Evolutionary conservation across 768 basidiomycete species (phyloP), one percentile per base, ranked within the genome.

Genomic region (Daedalea quercina): DNA sequence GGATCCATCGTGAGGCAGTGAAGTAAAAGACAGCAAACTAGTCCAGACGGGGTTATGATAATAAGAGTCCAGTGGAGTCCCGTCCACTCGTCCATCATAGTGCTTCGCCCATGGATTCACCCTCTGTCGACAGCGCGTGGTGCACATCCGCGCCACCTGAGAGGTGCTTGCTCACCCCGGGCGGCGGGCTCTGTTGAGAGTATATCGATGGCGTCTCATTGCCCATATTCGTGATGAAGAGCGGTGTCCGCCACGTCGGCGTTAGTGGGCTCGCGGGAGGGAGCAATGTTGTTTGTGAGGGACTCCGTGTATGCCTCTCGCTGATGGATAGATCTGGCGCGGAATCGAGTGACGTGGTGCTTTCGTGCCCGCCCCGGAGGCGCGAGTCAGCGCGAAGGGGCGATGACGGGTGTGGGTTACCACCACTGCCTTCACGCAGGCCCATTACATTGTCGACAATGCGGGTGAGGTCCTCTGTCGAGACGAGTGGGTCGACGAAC

Each of bases 381-480:
- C 48, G 37, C 44, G 28, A 4, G n/a, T 17, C 34, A 45, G 55
- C 49, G 15, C 37, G 37, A 23, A 28, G 17, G 26, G 33, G 20
- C 17, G 54, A 20, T 20, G 19, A n/a, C 9, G 20, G 33, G 20
- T 40, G 37, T 6, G 17, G 4, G 47, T n/a, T n/a, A n/a, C n/a
- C 24, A 42, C 37, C 23, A 47, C 26, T 23, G 20, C 31, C 25
- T 31, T 28, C 19, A 12, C 44, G 26, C 42, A 57, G 57, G 13
- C 64, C 64, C 66, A 67, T 67, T 45, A 67, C 63, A 48, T 65
- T 61, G 40, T 63, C 62, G 12, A 65, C 61, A 46, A 65, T 63
- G n/a, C 51, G 52, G 3, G 49, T 40, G 23, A 65, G 66, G 53
- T 65, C 62, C 31, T 63, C 64, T 35, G 55, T 58, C 25, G 60